Percentiles rank a stretch among this genome's conserved stretches.
Evolutionary conservation across 805 yeast genomes (phyloP).

Genomic region (Hanseniaspora jakobsenii): DNA sequence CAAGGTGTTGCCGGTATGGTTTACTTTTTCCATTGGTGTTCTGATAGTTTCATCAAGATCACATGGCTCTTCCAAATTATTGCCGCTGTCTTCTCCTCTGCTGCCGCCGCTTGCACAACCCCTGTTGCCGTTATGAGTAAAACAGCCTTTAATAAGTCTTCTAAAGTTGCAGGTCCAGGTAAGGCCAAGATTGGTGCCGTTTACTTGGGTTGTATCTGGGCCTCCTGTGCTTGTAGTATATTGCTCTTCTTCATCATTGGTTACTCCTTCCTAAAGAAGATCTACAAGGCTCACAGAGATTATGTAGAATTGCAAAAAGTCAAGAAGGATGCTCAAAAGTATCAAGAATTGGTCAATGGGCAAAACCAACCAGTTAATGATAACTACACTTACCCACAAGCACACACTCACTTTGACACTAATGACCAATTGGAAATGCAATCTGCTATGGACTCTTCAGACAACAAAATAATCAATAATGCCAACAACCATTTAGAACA

Average conservation of each 20-base stretch:
- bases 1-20: conserved; percentile 50
- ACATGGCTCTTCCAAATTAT: conserved; percentile 40
- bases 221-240: conserved; percentile 38
- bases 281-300: conserved; percentile 19
- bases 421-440: too few species aligned
- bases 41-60: conserved; percentile 42
- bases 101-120: conserved; percentile 60
- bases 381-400: background rate
- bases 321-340: conserved; percentile 19
- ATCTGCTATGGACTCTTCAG: background rate
- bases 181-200: conserved; percentile 43
- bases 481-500: background rate
- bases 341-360: conserved; percentile 15
- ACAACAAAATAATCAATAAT: background rate
- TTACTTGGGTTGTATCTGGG: conserved; percentile 58
- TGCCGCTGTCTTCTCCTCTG: conserved; percentile 43
- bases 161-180: conserved; percentile 25
- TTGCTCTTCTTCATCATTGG: conserved; percentile 18
- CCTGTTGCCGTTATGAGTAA: conserved; percentile 68
- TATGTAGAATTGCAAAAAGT: conserved; percentile 18
- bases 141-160: conserved; percentile 41
- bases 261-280: conserved; percentile 22
- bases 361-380: background rate
- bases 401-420: too few species aligned
- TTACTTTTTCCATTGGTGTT: conserved; percentile 45